Evolutionary conservation across 345 rosid species (phyloP).

Genomic region (Melaleuca quinquenervia): DNA sequence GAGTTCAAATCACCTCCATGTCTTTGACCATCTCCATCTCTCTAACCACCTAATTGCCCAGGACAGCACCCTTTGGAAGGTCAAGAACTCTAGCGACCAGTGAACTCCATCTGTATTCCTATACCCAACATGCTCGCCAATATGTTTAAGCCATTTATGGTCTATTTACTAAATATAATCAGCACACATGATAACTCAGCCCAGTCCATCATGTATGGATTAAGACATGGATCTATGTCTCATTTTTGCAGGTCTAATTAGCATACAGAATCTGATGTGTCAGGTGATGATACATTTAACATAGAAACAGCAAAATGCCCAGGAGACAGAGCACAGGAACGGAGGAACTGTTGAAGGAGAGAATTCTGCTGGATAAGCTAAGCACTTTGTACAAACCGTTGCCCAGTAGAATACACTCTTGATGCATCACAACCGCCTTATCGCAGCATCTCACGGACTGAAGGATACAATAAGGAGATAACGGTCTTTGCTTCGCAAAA

Average conservation of each 20-base stretch:
- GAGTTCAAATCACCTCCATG: neutral
- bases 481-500: neutral
- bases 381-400: neutral
- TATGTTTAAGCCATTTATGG: too few species aligned
- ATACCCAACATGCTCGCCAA: neutral
- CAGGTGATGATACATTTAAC: neutral
- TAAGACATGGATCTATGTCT: too few species aligned
- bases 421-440: neutral
- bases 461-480: neutral
- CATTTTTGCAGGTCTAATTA: too few species aligned
- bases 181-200: too few species aligned
- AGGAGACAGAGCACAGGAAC: neutral
- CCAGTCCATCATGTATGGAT: too few species aligned
- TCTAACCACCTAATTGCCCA: neutral
- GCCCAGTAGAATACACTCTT: neutral
- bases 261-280: neutral
- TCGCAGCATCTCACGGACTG: neutral
- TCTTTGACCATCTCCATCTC: neutral
- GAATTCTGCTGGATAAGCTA: neutral
- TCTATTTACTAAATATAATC: too few species aligned
- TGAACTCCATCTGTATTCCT: neutral
- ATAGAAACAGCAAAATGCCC: neutral
- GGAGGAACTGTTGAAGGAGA: neutral
- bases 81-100: neutral
- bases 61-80: neutral